phyloP scores from a whole-genome alignment of 768 basidiomycete genomes.

The Suillus clintonianus region DNA sequence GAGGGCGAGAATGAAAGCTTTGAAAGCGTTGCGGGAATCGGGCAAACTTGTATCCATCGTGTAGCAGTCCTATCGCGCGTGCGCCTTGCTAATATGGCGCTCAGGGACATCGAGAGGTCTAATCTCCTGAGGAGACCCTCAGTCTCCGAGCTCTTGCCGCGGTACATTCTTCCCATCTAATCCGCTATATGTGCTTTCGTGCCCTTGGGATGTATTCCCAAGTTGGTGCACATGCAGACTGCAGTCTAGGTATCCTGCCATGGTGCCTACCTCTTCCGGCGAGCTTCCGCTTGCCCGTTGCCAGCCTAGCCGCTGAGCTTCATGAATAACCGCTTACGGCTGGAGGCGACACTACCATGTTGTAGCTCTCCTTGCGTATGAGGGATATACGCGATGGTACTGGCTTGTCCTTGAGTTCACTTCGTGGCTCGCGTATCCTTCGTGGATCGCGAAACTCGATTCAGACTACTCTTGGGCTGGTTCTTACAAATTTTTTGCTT shows the following conservation, averaged over 20 bases:
- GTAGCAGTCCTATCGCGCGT: conserved; percentile 9
- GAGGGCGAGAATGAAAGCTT: conserved; percentile 34
- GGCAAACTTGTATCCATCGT: conserved; percentile 28
- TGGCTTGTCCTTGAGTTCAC: conserved; percentile 12
- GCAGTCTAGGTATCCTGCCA: background rate
- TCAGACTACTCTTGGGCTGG: conserved; percentile 17
- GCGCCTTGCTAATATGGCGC: background rate
- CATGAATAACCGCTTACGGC: background rate
- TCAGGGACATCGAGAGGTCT: background rate
- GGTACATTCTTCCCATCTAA: background rate
- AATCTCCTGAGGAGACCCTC: background rate
- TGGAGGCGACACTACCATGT: background rate
- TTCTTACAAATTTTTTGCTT: conserved; percentile 9
- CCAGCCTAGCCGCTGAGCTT: background rate
- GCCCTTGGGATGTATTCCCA: background rate
- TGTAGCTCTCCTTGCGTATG: background rate
- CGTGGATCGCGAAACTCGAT: conserved; percentile 14
- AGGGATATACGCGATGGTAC: background rate
- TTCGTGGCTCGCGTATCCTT: conserved; percentile 14
- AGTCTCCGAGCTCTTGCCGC: background rate
- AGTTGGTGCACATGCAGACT: conserved; percentile 2
- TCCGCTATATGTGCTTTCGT: background rate
- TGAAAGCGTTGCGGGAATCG: conserved; percentile 59
- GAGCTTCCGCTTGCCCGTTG: background rate
- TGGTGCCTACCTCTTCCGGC: background rate